Evolutionary conservation across 2,329 filamentous ascomycete species (phyloP), one percentile per base, ranked within the genome.

Genomic region (Penicillium expansum): DNA sequence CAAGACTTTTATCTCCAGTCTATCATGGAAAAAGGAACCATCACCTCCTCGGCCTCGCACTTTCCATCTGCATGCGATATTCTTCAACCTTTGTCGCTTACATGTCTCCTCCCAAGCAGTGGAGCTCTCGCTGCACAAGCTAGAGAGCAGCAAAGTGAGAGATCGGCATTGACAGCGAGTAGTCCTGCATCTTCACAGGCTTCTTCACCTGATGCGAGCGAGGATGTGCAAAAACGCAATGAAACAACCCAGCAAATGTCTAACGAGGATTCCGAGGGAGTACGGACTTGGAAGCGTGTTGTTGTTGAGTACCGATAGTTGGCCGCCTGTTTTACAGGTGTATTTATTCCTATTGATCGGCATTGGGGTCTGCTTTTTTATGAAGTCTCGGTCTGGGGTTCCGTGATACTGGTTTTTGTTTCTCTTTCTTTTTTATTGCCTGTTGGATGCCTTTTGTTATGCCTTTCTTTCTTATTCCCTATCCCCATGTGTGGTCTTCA

Each of bases 241-340:
- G 66, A 74, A 53, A 64, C 66, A 5, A 62, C 70, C n/a, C 69
- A 74, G 48, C 57, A 70, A 45, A 64, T 74, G 57, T 64, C 61
- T 11, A 66, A 72, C 47, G 62, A 58, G 24, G 71, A 73, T 51
- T 60, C 57, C 20, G 64, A 71, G 16, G 71, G 71, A 10, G 54
- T 59, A 24, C 68, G 71, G 22, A 70, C 65, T 29, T 76, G 71
- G 69, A 68, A 65, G 57, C 65, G 74, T 24, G 63, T 70, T 42
- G 67, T 75, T 45, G 58, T 75, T 11, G 73, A 76, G 53, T 76
- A 74, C 57, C 68, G 60, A 38, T 75, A 68, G 38, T 13, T n/a
- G 37, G 14, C 13, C 10, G 5, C 29, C 18, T 42, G n/a, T 27
- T 49, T 14, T 18, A 3, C 11, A 2, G 10, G 13, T 9, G 18